Conservation (phyloP, 768 basidiomycete genomes). For the Phanerochaete carnosa region DNA sequence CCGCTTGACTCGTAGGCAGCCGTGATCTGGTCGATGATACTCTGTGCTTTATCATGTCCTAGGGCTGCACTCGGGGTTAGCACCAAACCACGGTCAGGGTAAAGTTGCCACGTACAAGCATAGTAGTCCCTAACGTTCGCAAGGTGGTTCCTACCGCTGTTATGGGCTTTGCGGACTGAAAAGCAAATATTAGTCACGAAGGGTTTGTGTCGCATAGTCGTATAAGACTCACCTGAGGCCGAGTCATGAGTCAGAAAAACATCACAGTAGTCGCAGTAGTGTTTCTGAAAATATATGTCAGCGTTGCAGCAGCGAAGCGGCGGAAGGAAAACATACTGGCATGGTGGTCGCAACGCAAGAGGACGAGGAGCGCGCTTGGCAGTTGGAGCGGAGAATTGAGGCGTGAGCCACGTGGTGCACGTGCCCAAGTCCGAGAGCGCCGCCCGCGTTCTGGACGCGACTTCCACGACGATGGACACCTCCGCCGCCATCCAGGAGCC, state of each 20-base stretch:
- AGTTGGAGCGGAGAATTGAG: slow-evolving; percentile 6
- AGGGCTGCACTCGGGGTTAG: slow-evolving; percentile 46
- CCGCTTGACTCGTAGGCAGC: slow-evolving; percentile 85
- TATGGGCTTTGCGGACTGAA: slow-evolving; percentile 95
- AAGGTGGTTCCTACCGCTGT: slow-evolving; percentile 95
- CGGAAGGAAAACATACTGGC: slow-evolving; percentile 51
- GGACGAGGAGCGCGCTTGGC: slow-evolving; percentile 4
- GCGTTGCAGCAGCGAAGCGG: not conserved
- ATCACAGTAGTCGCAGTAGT: slow-evolving; percentile 93
- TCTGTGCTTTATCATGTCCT: slow-evolving; percentile 96
- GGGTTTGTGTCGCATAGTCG: not conserved
- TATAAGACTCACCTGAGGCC: slow-evolving; percentile 63
- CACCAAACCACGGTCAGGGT: not conserved
- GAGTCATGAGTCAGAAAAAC: slow-evolving; percentile 95
- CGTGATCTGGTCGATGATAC: slow-evolving; percentile 97
- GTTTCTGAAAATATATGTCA: slow-evolving; percentile 57
- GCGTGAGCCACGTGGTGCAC: slow-evolving; percentile 6
- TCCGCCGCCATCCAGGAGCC: slow-evolving; percentile 87
- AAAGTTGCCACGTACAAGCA: slow-evolving; percentile 58
- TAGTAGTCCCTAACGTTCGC: slow-evolving; percentile 97
- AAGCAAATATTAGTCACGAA: slow-evolving; percentile 13
- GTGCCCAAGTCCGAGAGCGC: slow-evolving; percentile 7
- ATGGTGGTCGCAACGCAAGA: slow-evolving; percentile 36
- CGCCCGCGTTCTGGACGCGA: slow-evolving; percentile 2
- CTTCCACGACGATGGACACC: slow-evolving; percentile 52